These are phyloP conservation scores for Drechslerella dactyloides DNA, from an alignment of 2,329 filamentous ascomycete species.

Conservation along the genomic window DNA sequence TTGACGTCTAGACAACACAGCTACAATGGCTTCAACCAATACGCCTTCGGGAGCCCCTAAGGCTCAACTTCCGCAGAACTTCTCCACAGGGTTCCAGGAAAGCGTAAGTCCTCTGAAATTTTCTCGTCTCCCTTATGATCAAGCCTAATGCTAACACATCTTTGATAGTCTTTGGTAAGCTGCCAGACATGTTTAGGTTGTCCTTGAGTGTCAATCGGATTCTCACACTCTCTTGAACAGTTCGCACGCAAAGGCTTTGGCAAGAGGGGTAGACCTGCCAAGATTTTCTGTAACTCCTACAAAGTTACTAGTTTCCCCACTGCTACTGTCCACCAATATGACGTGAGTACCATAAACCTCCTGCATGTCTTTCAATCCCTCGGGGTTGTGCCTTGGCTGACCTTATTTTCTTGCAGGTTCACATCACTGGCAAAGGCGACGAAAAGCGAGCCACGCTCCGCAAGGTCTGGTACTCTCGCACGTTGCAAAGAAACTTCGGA, in stretches of 20 bases:
- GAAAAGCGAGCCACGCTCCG: constrained; percentile 72
- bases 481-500: constrained; percentile 65
- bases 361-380: neutral
- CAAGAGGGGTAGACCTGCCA: constrained; percentile 59
- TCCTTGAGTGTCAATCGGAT: constrained; percentile 52
- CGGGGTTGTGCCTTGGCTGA: constrained; percentile 15
- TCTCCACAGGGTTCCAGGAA: constrained; percentile 22
- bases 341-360: constrained; percentile 66
- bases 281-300: constrained; percentile 73
- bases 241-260: constrained; percentile 66
- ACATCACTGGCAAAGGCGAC: constrained; percentile 61
- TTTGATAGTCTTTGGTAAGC: constrained; percentile 36
- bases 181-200: constrained; percentile 54
- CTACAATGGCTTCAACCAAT: constrained; percentile 13
- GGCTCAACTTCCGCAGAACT: constrained; percentile 23
- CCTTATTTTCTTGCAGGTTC: constrained; percentile 36
- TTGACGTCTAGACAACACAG: neutral
- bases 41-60: constrained; percentile 30
- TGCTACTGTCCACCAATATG: constrained; percentile 78
- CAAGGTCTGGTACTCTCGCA: constrained; percentile 75
- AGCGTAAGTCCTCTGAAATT: constrained; percentile 17
- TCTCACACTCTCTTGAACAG: constrained; percentile 5
- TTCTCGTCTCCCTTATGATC: neutral
- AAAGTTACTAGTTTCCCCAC: constrained; percentile 68
- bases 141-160: constrained; percentile 12